Evolutionary conservation across 2,329 filamentous ascomycete genomes (phyloP).

Genomic region (Colletotrichum godetiae): DNA sequence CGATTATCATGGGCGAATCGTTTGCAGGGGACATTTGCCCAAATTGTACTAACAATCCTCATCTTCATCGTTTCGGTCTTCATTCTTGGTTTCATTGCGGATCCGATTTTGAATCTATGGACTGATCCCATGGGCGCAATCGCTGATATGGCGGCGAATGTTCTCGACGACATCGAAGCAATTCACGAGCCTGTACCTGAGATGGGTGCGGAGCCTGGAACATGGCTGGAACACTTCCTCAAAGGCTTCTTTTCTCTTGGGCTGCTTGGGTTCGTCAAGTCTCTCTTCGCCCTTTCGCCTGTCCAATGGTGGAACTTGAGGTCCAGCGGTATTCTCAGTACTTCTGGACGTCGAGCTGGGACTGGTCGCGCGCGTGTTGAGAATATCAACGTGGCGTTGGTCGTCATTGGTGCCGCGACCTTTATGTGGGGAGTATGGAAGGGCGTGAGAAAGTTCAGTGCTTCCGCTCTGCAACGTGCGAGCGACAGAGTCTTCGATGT

Average conservation of each 20-base stretch:
- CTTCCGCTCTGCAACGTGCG: slow-evolving; percentile 78
- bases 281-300: slow-evolving; percentile 78
- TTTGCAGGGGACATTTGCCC: slow-evolving; percentile 73
- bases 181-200: slow-evolving; percentile 43
- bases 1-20: slow-evolving; percentile 80
- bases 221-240: slow-evolving; percentile 85
- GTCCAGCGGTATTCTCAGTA: slow-evolving; percentile 65
- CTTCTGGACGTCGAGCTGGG: slow-evolving; percentile 63
- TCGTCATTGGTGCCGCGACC: slow-evolving; percentile 82
- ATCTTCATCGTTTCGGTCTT: slow-evolving; percentile 83
- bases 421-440: slow-evolving; percentile 90
- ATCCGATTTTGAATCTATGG: slow-evolving; percentile 91
- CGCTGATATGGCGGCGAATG: slow-evolving; percentile 60
- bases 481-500: slow-evolving; percentile 88
- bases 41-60: slow-evolving; percentile 76
- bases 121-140: slow-evolving; percentile 79
- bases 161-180: slow-evolving; percentile 54
- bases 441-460: slow-evolving; percentile 79
- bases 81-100: slow-evolving; percentile 88
- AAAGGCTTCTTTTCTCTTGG: slow-evolving; percentile 94
- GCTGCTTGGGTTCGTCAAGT: slow-evolving; percentile 85
- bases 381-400: slow-evolving; percentile 81
- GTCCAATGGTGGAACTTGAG: slow-evolving; percentile 84
- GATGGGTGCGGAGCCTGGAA: slow-evolving; percentile 61
- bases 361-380: slow-evolving; percentile 83